phyloP scores from a whole-genome alignment of 1,284 basidiomycete species.

The Pseudozyma pruni region DNA sequence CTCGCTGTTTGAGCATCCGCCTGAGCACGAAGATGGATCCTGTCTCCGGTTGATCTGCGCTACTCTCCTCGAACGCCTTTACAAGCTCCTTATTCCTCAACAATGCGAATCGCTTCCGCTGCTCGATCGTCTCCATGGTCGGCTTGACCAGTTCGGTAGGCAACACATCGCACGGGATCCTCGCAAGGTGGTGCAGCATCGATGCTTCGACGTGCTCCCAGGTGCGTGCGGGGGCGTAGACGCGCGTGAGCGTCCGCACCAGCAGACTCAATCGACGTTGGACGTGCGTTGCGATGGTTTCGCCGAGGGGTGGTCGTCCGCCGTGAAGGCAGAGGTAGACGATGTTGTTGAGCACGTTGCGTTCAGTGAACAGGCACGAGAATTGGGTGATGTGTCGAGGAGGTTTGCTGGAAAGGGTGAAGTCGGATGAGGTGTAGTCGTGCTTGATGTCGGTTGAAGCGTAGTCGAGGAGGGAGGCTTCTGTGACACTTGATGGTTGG shows the following conservation, averaged over 20 bases:
- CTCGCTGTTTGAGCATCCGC: slow-evolving; percentile 18
- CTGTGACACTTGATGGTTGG: not conserved
- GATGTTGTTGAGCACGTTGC: slow-evolving; percentile 5
- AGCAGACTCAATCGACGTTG: slow-evolving; percentile 9
- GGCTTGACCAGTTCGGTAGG: slow-evolving; percentile 12
- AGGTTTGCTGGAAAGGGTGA: not conserved
- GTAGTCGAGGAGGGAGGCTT: no score
- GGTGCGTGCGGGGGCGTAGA: slow-evolving; percentile 8
- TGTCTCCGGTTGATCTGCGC: slow-evolving; percentile 10
- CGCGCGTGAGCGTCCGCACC: slow-evolving; percentile 13
- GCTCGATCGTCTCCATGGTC: slow-evolving; percentile 15
- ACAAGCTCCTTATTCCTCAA: slow-evolving; percentile 3
- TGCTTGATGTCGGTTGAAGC: no score
- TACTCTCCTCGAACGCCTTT: not conserved
- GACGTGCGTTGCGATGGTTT: slow-evolving; percentile 13
- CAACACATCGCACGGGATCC: slow-evolving; percentile 10
- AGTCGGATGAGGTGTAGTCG: not conserved
- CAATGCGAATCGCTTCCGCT: slow-evolving; percentile 7
- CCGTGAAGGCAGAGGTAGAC: slow-evolving; percentile 18
- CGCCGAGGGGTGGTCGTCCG: slow-evolving; percentile 1
- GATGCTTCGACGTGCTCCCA: slow-evolving; percentile 25
- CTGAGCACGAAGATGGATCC: slow-evolving; percentile 31
- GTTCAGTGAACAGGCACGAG: slow-evolving; percentile 5
- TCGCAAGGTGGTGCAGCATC: slow-evolving; percentile 14
- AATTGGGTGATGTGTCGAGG: not conserved